Conservation (phyloP, 495 filamentous ascomycete species). For the Daldinia childiae region DNA sequence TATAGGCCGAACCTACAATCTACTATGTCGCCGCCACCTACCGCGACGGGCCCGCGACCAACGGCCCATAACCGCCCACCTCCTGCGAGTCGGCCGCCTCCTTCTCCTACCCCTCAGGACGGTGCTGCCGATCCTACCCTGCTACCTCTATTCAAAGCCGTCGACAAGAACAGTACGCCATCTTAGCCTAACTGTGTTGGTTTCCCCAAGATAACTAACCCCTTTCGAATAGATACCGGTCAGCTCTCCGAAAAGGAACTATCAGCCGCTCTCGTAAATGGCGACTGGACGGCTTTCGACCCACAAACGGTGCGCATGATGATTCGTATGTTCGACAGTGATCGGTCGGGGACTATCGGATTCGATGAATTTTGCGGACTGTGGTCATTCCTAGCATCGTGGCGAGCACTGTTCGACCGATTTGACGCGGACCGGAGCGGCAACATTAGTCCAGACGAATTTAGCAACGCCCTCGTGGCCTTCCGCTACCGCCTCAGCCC, state of each 20-base stretch:
- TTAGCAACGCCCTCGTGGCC: constrained; percentile 87
- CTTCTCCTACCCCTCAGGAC: constrained; percentile 68
- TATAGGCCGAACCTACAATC: constrained; percentile 41
- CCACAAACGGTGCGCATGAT: constrained; percentile 98
- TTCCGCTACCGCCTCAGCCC: constrained; percentile 93
- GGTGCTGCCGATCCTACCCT: constrained; percentile 75
- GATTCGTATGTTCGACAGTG: constrained; percentile 97
- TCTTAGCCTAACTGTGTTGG: not conserved
- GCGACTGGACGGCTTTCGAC: constrained; percentile 94
- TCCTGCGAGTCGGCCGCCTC: constrained; percentile 68
- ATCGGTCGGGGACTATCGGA: constrained; percentile 85
- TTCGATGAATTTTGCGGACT: constrained; percentile 96
- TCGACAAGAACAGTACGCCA: constrained; percentile 78
- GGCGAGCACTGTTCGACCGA: constrained; percentile 92
- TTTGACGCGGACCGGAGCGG: constrained; percentile 91
- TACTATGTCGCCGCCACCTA: constrained; percentile 52
- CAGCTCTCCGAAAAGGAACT: constrained; percentile 89
- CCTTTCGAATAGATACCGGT: constrained; percentile 66
- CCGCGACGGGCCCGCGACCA: constrained; percentile 58
- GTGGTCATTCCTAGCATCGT: constrained; percentile 94
- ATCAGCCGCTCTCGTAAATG: constrained; percentile 91
- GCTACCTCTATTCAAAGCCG: constrained; percentile 87
- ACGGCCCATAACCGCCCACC: constrained; percentile 62
- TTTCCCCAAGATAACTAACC: not conserved
- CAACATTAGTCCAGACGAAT: constrained; percentile 86